A percentile compares a stretch with the other conserved stretches of the same genome.
phyloP scores from a whole-genome alignment of 805 yeast species.

The Wickerhamiella cacticola region DNA sequence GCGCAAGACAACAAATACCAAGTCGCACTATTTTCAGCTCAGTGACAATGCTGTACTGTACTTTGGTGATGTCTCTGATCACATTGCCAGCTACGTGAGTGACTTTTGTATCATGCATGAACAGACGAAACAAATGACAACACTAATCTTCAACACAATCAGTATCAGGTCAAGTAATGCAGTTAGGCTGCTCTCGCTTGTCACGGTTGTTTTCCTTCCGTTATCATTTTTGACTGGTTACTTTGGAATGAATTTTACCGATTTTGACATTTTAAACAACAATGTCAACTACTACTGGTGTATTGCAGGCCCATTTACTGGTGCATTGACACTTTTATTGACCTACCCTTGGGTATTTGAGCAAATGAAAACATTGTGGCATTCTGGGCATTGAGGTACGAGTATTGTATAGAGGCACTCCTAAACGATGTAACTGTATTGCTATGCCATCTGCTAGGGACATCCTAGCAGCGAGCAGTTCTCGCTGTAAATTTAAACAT shows the following conservation, averaged over 20 bases:
- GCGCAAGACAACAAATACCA: not conserved
- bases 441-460: too few species aligned
- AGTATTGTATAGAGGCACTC: not conserved
- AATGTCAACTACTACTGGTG: conserved; percentile 39
- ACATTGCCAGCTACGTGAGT: conserved; percentile 39
- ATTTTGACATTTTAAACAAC: conserved; percentile 32
- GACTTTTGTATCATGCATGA: conserved; percentile 44
- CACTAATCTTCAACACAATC: conserved; percentile 45
- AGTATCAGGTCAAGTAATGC: conserved; percentile 45
- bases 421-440: too few species aligned
- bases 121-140: conserved; percentile 40
- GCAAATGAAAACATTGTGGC: conserved; percentile 1
- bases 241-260: conserved; percentile 44
- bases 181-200: conserved; percentile 42
- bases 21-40: conserved; percentile 17
- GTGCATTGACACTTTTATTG: conserved; percentile 23
- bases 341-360: conserved; percentile 22
- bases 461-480: not conserved
- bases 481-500: too few species aligned
- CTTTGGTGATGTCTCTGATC: conserved; percentile 46
- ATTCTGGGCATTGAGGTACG: not conserved
- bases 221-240: conserved; percentile 50
- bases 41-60: conserved; percentile 38
- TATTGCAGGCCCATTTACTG: conserved; percentile 33
- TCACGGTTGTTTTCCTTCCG: conserved; percentile 49